These are phyloP conservation scores for Pisolithus thermaeus DNA, from an alignment of 1,284 basidiomycete species.

Conservation along the genomic window DNA sequence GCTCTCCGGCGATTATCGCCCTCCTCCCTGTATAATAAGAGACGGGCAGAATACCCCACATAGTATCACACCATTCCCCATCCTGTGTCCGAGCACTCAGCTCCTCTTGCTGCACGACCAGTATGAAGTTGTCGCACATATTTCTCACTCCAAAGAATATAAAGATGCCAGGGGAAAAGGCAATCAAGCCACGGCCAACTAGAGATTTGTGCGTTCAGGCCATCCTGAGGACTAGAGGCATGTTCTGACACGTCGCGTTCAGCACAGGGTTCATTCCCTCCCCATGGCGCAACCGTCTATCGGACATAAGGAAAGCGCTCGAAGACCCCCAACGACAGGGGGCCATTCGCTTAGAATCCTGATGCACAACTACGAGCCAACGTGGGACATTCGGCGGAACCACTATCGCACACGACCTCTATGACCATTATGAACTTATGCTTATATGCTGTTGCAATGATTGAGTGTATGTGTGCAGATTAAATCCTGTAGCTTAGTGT, in stretches of 20 bases:
- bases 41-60: no score
- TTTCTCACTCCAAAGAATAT: conserved; percentile 28
- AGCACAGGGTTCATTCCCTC: conserved; percentile 25
- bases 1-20: not conserved
- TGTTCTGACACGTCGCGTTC: not conserved
- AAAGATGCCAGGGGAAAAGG: conserved; percentile 26
- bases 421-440: conserved; percentile 1
- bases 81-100: not conserved
- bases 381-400: not conserved
- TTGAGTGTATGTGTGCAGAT: not conserved
- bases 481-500: conserved; percentile 20
- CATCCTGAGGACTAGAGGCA: conserved; percentile 5
- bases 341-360: conserved; percentile 8
- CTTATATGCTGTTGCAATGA: not conserved
- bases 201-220: conserved; percentile 21
- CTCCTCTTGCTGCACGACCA: not conserved
- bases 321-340: conserved; percentile 16
- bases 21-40: not conserved
- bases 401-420: not conserved
- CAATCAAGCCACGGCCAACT: conserved; percentile 19
- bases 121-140: conserved; percentile 24
- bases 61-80: not conserved
- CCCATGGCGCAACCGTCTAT: conserved; percentile 24
- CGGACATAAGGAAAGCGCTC: conserved; percentile 29
- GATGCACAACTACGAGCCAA: not conserved